These are phyloP conservation scores for Rhododendron ovatum DNA, from an alignment of 148 eudicot genomes.

Conservation along the genomic window DNA sequence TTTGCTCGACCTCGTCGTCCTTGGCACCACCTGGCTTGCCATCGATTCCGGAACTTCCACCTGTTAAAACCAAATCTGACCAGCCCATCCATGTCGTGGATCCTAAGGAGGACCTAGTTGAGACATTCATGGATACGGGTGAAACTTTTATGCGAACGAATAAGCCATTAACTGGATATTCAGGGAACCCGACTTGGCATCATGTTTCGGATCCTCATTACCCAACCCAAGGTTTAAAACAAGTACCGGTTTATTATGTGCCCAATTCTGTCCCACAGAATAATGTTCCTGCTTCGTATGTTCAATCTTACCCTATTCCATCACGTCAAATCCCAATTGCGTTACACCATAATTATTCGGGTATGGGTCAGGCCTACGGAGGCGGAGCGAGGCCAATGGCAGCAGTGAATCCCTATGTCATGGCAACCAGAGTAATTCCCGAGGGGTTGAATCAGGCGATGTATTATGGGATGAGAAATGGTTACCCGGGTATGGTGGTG, in stretches of 20 bases:
- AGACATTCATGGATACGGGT: neutral
- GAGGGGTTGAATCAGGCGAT: constrained; percentile 33
- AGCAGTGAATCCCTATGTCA: constrained; percentile 26
- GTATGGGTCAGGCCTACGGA: constrained; percentile 40
- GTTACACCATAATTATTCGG: constrained; percentile 20
- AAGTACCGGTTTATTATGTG: constrained; percentile 64
- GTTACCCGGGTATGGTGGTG: constrained; percentile 46
- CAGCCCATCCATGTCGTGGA: constrained; percentile 17
- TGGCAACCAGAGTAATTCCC: neutral
- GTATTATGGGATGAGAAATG: constrained; percentile 50
- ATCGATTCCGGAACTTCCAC: constrained; percentile 49
- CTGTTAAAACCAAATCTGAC: constrained; percentile 50
- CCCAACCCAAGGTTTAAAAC: constrained; percentile 29
- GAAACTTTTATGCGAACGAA: neutral
- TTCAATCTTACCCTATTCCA: constrained; percentile 24
- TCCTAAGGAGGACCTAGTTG: constrained; percentile 14
- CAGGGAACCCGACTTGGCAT: constrained; percentile 36
- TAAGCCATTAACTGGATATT: constrained; percentile 18
- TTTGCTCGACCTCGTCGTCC: constrained; percentile 51
- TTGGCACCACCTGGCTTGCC: constrained; percentile 19
- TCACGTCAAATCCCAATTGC: constrained; percentile 47
- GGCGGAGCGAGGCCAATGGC: constrained; percentile 26
- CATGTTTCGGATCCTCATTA: constrained; percentile 32
- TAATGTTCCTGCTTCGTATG: constrained; percentile 18
- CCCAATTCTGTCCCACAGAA: constrained; percentile 37